Conservation (phyloP, 306 rosid species). For the Gastrolobium villosum region DNA sequence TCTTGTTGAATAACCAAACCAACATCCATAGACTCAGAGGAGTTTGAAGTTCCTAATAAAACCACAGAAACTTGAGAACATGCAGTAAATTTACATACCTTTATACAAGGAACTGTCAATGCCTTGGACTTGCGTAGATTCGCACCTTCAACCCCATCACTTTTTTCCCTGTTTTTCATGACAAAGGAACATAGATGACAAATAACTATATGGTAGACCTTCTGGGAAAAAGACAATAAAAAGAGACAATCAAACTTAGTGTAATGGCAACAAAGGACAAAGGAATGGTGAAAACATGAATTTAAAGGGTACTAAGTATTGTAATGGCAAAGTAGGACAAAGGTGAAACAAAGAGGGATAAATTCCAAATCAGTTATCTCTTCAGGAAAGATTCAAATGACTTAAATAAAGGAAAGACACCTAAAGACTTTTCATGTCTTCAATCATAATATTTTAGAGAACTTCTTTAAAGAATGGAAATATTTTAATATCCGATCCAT, state of each 20-base stretch:
- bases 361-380: constrained; percentile 5
- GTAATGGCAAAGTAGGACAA: neutral
- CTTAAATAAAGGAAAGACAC: neutral
- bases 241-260: neutral
- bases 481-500: neutral
- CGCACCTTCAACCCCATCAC: constrained; percentile 37
- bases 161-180: constrained; percentile 54
- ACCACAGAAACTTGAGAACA: constrained; percentile 21
- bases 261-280: neutral
- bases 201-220: neutral
- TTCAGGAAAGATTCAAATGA: constrained; percentile 8
- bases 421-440: constrained; percentile 19
- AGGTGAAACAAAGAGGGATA: constrained; percentile 1
- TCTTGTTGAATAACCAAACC: constrained; percentile 7
- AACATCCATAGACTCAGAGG: constrained; percentile 9
- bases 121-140: constrained; percentile 58
- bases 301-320: neutral
- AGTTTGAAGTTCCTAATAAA: constrained; percentile 21
- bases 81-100: constrained; percentile 56
- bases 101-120: constrained; percentile 59
- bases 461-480: neutral
- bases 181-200: constrained; percentile 15
- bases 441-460: constrained; percentile 16
- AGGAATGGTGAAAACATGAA: constrained; percentile 17
- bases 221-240: neutral